Percentiles rank a stretch among this genome's conserved stretches.
phyloP scores from a whole-genome alignment of 1,139 yeast species.

The Taiozyma sp. region DNA sequence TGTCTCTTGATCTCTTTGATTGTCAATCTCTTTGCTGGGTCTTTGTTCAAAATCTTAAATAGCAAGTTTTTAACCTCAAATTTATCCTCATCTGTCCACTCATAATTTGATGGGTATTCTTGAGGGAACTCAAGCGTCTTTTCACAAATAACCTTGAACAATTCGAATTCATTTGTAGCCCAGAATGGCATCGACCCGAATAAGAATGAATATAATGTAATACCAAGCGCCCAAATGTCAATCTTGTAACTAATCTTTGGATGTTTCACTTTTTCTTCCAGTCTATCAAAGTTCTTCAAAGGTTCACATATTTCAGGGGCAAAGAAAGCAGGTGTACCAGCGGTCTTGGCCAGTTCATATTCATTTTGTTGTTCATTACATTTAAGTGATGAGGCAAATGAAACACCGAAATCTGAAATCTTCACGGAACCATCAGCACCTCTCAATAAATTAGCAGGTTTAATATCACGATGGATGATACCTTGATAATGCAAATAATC shows the following conservation, averaged over 20 bases:
- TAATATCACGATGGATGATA: constrained; percentile 92
- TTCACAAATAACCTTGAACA: constrained; percentile 77
- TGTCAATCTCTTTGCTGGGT: constrained; percentile 64
- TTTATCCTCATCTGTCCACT: constrained; percentile 42
- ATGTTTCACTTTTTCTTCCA: constrained; percentile 22
- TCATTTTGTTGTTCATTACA: constrained; percentile 56
- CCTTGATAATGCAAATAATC: constrained; percentile 94
- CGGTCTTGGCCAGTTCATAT: constrained; percentile 80
- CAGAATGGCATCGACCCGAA: constrained; percentile 89
- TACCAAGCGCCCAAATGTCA: constrained; percentile 85
- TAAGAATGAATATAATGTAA: constrained; percentile 80
- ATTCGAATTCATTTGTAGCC: constrained; percentile 82
- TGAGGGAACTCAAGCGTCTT: constrained; percentile 59
- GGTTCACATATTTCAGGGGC: constrained; percentile 65
- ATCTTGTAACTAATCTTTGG: constrained; percentile 29
- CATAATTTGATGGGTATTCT: constrained; percentile 30
- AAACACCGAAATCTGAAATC: constrained; percentile 95
- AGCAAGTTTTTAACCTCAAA: constrained; percentile 64
- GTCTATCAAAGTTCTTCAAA: constrained; percentile 9
- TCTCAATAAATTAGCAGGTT: constrained; percentile 88
- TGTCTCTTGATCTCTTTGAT: constrained; percentile 73
- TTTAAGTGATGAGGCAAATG: constrained; percentile 63
- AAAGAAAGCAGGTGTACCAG: constrained; percentile 85
- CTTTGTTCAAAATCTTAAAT: constrained; percentile 56
- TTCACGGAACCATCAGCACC: constrained; percentile 72